phyloP scores from a whole-genome alignment of 2,329 filamentous ascomycete species.

The Penicillium sp. region DNA sequence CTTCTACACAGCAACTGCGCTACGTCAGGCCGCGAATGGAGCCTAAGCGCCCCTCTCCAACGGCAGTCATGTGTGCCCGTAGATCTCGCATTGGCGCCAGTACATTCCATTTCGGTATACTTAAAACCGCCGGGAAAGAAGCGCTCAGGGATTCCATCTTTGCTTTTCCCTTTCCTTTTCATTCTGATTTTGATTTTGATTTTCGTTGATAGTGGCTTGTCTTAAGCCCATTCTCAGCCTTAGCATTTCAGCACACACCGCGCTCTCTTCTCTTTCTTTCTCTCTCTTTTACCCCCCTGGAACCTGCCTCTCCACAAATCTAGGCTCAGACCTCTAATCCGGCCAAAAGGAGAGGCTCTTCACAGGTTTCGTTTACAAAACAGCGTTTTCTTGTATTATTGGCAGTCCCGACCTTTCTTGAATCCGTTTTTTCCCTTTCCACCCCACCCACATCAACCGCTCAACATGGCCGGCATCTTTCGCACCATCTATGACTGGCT shows the following conservation, averaged over 20 bases:
- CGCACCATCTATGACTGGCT: conserved; percentile 97
- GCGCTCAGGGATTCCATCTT: background rate
- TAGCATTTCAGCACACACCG: background rate
- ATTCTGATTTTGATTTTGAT: conserved; percentile 6
- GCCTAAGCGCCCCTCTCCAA: conserved; percentile 21
- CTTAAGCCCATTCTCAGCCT: background rate
- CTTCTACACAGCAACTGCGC: background rate
- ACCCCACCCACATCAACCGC: background rate
- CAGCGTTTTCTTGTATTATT: background rate
- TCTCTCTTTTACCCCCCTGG: conserved; percentile 7
- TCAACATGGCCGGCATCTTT: conserved; percentile 84
- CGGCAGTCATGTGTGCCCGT: conserved; percentile 23
- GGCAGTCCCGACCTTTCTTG: background rate
- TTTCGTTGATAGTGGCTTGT: background rate
- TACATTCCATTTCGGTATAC: background rate
- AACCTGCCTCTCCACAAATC: background rate
- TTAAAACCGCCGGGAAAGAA: background rate
- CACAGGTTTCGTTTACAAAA: background rate
- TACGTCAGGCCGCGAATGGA: conserved; percentile 14
- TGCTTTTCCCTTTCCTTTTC: conserved; percentile 5
- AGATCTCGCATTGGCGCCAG: conserved; percentile 12
- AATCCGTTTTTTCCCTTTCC: background rate
- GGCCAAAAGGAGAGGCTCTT: background rate
- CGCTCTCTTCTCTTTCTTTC: background rate
- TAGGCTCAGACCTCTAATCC: background rate